Evolutionary conservation across 2,329 filamentous ascomycete species (phyloP), one percentile per base, ranked within the genome.

Genomic region (Venturia nashicola): DNA sequence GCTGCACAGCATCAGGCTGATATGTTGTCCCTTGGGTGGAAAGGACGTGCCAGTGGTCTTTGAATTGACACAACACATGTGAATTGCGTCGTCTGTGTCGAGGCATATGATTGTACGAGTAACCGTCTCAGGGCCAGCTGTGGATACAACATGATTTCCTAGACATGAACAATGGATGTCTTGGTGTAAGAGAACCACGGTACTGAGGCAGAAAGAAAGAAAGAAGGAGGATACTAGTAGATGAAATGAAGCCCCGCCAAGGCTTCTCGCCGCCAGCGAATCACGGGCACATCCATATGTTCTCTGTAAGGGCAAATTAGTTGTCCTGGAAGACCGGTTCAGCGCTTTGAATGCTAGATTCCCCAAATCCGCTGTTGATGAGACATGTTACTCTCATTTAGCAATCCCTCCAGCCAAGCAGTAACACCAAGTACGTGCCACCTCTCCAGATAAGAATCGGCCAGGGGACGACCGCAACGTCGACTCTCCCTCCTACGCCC

Each of bases 321-420:
- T 18, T 20, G n/a, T 57, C 32, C 14, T 18, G 9, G 14, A 18
- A 55, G 23, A 55, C 51, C 51, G 18, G 2, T 34, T 20, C 51
- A 36, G 16, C 27, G 32, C 27, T 12, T 36, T n/a, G 51, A 36
- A n/a, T n/a, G 48, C 16, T 23, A 27, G 32, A n/a, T 23, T 16
- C 57, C 32, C 43, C 18, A 2, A n/a, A 34, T 34, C 11, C 43
- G 40, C 23, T 14, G 5, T 34, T 54, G 60, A 61, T 60, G 64
- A 61, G 64, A 65, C 27, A 44, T 61, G 42, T 61, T 32, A 39
- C 63, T 48, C 23, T 43, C 57, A 55, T 54, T n/a, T 54, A 27
- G 48, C 48, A 55, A 11, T 36, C 48, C 14, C 23, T 5, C 27
- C 23, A 55, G 48, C 23, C 23, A 57, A 57, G 51, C 23, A 23